Percentiles rank a stretch among this genome's conserved stretches.
Evolutionary conservation across 164 flowering plant species (phyloP).

Genomic region (Macadamia integrifolia): DNA sequence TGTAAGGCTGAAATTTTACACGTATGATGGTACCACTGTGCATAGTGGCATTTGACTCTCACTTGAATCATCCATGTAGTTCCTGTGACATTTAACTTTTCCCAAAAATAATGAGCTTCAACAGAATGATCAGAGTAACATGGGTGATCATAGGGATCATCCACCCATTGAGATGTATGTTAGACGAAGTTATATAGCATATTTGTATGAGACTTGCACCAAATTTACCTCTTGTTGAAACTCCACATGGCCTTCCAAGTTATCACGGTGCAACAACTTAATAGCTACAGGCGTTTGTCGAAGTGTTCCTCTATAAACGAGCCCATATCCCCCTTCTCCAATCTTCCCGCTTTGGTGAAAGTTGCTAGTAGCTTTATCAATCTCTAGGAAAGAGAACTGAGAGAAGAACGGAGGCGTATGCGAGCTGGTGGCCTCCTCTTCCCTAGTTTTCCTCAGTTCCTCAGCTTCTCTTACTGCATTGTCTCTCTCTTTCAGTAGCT

Average conservation of each 20-base stretch:
- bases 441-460: slow-evolving; percentile 41
- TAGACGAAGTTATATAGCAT: not conserved
- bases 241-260: slow-evolving; percentile 65
- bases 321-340: slow-evolving; percentile 86
- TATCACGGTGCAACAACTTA: slow-evolving; percentile 50
- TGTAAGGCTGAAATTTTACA: too few species aligned
- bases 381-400: slow-evolving; percentile 55
- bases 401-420: slow-evolving; percentile 34
- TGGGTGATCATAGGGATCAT: too few species aligned
- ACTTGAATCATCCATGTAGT: too few species aligned
- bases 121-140: not conserved
- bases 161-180: too few species aligned
- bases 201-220: not conserved
- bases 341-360: slow-evolving; percentile 56
- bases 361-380: slow-evolving; percentile 56
- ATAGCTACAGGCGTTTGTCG: slow-evolving; percentile 71
- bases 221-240: slow-evolving; percentile 41
- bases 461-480: slow-evolving; percentile 51
- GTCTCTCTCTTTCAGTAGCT: slow-evolving; percentile 56
- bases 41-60: too few species aligned
- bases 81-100: too few species aligned
- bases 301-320: slow-evolving; percentile 56
- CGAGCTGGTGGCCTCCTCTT: slow-evolving; percentile 25
- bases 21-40: too few species aligned
- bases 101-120: not conserved